Conservation (phyloP, 2,329 filamentous ascomycete genomes). For the Colletotrichum endophyticum region DNA sequence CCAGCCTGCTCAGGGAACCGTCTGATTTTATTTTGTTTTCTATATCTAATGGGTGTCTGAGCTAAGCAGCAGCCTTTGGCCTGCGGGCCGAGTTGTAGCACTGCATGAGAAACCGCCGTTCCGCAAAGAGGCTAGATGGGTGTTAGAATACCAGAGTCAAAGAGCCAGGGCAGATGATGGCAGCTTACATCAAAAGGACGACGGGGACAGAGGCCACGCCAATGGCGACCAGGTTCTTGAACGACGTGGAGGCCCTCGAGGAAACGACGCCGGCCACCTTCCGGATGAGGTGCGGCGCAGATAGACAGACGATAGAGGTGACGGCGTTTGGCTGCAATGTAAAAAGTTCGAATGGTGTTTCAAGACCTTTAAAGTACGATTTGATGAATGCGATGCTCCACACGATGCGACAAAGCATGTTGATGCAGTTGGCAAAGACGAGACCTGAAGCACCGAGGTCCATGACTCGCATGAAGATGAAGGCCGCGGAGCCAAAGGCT, state of each 20-base stretch:
- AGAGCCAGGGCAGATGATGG: background rate
- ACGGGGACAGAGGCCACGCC: slow-evolving; percentile 56
- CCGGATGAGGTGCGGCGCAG: slow-evolving; percentile 46
- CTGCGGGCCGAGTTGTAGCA: slow-evolving; percentile 48
- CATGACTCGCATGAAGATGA: slow-evolving; percentile 72
- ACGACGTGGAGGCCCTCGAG: background rate
- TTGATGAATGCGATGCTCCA: slow-evolving; percentile 82
- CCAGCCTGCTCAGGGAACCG: background rate
- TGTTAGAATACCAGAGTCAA: background rate
- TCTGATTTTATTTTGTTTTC: background rate
- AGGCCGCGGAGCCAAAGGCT: slow-evolving; percentile 77
- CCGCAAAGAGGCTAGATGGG: slow-evolving; percentile 53
- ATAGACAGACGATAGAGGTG: slow-evolving; percentile 47
- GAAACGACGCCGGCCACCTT: slow-evolving; percentile 21
- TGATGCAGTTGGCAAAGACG: slow-evolving; percentile 86
- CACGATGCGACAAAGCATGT: slow-evolving; percentile 83
- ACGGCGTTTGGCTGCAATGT: slow-evolving; percentile 48
- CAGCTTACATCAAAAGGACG: slow-evolving; percentile 64
- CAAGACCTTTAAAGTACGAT: slow-evolving; percentile 60
- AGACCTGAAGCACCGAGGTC: slow-evolving; percentile 78
- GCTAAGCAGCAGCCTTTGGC: slow-evolving; percentile 25
- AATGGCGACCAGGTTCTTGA: slow-evolving; percentile 51
- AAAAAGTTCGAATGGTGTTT: slow-evolving; percentile 42
- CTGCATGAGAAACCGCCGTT: slow-evolving; percentile 58
- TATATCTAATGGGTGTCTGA: background rate